Evolutionary conservation across 2,329 filamentous ascomycete species (phyloP).

Genomic region (Calonectria pseudoturangicola): DNA sequence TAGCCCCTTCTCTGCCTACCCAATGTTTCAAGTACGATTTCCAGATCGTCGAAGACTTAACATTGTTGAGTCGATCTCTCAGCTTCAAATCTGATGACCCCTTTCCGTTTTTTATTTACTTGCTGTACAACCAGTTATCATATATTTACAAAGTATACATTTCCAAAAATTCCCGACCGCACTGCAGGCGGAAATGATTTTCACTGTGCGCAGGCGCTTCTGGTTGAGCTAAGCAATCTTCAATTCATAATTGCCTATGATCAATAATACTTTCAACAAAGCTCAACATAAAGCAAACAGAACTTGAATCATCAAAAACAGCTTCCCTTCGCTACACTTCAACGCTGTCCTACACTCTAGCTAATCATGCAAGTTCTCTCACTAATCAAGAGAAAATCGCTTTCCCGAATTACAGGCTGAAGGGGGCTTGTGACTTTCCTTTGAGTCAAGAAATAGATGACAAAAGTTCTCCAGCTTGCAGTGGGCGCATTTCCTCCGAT

Average conservation of each 20-base stretch:
- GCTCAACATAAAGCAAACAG: not conserved
- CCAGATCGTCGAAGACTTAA: too few species aligned
- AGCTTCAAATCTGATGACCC: too few species aligned
- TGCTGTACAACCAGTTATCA: too few species aligned
- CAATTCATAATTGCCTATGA: conserved; percentile 1
- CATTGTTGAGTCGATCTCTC: too few species aligned
- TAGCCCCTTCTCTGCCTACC: too few species aligned
- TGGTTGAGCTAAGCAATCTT: too few species aligned
- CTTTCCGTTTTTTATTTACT: too few species aligned
- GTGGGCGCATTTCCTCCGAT: conserved; percentile 39
- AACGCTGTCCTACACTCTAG: not conserved
- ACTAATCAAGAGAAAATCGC: not conserved
- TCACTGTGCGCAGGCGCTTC: too few species aligned
- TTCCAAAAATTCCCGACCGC: too few species aligned
- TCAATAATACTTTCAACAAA: not conserved
- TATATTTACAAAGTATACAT: too few species aligned
- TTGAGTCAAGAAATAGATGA: conserved; percentile 5
- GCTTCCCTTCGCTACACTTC: not conserved
- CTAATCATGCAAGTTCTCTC: not conserved
- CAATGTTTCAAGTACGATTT: too few species aligned
- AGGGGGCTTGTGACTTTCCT: not conserved
- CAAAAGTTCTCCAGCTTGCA: conserved; percentile 43
- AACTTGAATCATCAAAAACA: not conserved
- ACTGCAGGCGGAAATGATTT: too few species aligned
- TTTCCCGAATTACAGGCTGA: not conserved